phyloP scores from a whole-genome alignment of 1,284 basidiomycete species.

The Naganishia sp. region DNA sequence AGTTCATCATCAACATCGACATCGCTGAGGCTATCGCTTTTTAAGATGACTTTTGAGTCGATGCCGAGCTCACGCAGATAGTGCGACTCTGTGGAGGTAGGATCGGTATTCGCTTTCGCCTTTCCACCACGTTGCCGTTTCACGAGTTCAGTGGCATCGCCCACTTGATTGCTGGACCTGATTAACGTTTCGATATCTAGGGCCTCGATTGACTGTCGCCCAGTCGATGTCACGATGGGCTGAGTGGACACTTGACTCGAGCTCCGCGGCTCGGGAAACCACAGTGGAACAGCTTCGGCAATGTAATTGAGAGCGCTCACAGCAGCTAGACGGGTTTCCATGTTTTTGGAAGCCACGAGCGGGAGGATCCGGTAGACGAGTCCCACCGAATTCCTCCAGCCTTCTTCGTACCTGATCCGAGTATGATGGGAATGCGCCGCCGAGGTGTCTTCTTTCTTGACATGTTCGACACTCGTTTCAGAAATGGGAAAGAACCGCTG shows the following conservation, averaged over 20 bases:
- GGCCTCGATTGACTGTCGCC: not conserved
- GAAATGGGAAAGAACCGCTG: conserved; percentile 42
- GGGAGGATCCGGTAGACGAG: conserved; percentile 51
- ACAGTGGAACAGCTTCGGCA: conserved; percentile 43
- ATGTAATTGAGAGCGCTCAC: conserved; percentile 50
- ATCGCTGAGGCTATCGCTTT: conserved; percentile 51
- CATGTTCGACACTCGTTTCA: not conserved
- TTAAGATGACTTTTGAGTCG: conserved; percentile 44
- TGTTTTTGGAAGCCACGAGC: conserved; percentile 47
- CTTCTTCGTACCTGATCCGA: conserved; percentile 40
- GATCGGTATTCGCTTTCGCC: not conserved
- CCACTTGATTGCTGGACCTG: not conserved
- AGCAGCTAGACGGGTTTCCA: conserved; percentile 52
- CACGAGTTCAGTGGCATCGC: not conserved
- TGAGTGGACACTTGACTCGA: not conserved
- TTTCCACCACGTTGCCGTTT: not conserved
- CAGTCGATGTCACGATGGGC: no score
- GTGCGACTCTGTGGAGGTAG: not conserved
- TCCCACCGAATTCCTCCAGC: conserved; percentile 52
- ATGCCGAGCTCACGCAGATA: conserved; percentile 48
- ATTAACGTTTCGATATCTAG: conserved; percentile 10
- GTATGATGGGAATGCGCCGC: conserved; percentile 5
- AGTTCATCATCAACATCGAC: conserved; percentile 48
- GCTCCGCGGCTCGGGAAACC: conserved; percentile 28
- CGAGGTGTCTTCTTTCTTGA: conserved; percentile 12